phyloP scores from a whole-genome alignment of 2,329 filamentous ascomycete species.

The Cladosporium sp. region DNA sequence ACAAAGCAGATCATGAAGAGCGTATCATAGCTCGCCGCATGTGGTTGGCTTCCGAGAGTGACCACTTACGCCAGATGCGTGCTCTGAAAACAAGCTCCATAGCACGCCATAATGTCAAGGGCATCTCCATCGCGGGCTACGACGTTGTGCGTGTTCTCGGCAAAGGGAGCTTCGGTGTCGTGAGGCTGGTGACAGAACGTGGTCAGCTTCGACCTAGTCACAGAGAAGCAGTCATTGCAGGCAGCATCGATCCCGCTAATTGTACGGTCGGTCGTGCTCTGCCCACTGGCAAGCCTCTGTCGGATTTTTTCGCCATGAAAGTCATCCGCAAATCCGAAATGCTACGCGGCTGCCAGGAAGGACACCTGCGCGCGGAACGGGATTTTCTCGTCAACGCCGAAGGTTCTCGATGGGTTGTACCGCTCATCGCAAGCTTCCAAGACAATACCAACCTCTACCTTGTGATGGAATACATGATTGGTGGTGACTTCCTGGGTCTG shows the following conservation, averaged over 20 bases:
- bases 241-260: conserved; percentile 3
- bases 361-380: conserved; percentile 84
- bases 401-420: conserved; percentile 87
- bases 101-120: conserved; percentile 48
- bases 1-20: conserved; percentile 58
- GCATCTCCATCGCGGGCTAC: conserved; percentile 64
- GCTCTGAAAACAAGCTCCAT: conserved; percentile 65
- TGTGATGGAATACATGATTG: conserved; percentile 98
- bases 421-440: conserved; percentile 85
- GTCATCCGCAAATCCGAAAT: conserved; percentile 93
- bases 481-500: conserved; percentile 87
- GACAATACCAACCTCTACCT: conserved; percentile 82
- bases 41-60: conserved; percentile 68
- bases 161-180: conserved; percentile 92
- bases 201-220: conserved; percentile 23
- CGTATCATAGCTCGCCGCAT: conserved; percentile 54
- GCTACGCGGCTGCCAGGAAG: conserved; percentile 88
- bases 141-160: conserved; percentile 80
- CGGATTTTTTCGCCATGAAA: conserved; percentile 89
- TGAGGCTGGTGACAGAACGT: conserved; percentile 69
- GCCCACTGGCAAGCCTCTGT: conserved; percentile 36
- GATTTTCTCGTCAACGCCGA: conserved; percentile 89
- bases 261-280: conserved; percentile 14
- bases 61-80: conserved; percentile 72
- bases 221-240: not conserved